These are phyloP conservation scores for Perilla frutescens DNA, from an alignment of 257 asterid species.

Conservation along the genomic window DNA sequence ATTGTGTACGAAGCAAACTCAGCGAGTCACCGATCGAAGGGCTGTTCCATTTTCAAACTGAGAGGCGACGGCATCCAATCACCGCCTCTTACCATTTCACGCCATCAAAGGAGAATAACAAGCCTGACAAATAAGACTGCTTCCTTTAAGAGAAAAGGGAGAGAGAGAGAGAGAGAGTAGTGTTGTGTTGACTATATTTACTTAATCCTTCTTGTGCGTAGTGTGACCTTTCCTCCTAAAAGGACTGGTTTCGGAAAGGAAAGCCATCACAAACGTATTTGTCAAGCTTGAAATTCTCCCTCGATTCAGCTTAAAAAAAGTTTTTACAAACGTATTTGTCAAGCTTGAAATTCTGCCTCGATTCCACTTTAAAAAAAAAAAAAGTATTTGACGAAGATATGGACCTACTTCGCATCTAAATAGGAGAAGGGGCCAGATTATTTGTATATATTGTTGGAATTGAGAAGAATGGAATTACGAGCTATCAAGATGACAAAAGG, in stretches of 20 bases:
- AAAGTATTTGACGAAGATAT: not conserved
- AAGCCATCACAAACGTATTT: constrained; percentile 32
- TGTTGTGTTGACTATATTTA: constrained; percentile 6
- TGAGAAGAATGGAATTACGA: not conserved
- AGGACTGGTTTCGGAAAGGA: not conserved
- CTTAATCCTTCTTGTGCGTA: constrained; percentile 3
- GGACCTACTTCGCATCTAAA: constrained; percentile 14
- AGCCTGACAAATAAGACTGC: constrained; percentile 55
- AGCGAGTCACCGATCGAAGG: constrained; percentile 24
- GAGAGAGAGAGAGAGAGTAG: not conserved
- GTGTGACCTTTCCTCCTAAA: not conserved
- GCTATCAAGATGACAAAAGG: not conserved
- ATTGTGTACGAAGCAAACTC: not conserved
- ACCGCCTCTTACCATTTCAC: constrained; percentile 32
- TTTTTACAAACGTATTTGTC: too few relatives aligned
- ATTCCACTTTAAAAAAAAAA: not conserved
- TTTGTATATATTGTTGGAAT: not conserved
- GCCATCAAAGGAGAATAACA: constrained; percentile 54
- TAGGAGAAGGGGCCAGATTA: constrained; percentile 2
- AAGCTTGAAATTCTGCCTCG: too few relatives aligned
- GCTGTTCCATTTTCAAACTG: constrained; percentile 24
- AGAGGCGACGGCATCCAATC: constrained; percentile 27
- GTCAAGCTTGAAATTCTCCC: constrained; percentile 51
- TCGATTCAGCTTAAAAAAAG: constrained; percentile 23
- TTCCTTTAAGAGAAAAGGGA: not conserved